phyloP scores from a whole-genome alignment of 495 filamentous ascomycete species.

The Xylaria venustula region DNA sequence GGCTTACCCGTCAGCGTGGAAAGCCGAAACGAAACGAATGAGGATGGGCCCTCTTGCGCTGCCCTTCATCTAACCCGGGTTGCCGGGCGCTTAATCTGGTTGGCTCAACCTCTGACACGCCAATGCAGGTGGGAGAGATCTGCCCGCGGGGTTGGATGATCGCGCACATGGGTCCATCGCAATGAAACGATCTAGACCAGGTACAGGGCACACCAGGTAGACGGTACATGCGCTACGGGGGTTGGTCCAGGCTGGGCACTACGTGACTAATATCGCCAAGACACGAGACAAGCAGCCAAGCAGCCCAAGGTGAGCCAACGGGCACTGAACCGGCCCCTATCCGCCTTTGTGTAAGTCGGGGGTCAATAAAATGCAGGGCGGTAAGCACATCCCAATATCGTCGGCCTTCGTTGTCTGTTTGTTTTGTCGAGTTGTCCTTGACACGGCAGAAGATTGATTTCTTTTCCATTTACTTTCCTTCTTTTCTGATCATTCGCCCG shows the following conservation, averaged over 20 bases:
- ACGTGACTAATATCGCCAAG: not conserved
- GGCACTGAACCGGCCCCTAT: not conserved
- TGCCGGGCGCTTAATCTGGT: slow-evolving; percentile 15
- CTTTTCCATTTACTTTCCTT: not conserved
- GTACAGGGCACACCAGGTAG: not conserved
- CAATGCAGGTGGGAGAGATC: not conserved
- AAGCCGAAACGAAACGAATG: not conserved
- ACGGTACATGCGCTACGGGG: not conserved
- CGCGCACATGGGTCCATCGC: not conserved
- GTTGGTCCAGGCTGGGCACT: too few relatives aligned
- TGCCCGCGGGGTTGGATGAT: slow-evolving; percentile 9
- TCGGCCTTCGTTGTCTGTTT: not conserved
- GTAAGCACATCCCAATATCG: not conserved
- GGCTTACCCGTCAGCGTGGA: not conserved
- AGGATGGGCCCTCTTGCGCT: not conserved
- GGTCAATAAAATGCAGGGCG: not conserved
- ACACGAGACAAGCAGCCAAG: not conserved
- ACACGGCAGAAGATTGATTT: too few relatives aligned
- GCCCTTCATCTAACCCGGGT: not conserved
- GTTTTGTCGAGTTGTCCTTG: not conserved
- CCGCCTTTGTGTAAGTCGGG: not conserved
- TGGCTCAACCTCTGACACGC: not conserved
- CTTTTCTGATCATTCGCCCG: slow-evolving; percentile 7
- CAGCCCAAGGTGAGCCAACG: not conserved
- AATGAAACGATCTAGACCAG: slow-evolving; percentile 10